Conservation (phyloP, 352 stramenopile species). For the Phytophthora quininea region DNA sequence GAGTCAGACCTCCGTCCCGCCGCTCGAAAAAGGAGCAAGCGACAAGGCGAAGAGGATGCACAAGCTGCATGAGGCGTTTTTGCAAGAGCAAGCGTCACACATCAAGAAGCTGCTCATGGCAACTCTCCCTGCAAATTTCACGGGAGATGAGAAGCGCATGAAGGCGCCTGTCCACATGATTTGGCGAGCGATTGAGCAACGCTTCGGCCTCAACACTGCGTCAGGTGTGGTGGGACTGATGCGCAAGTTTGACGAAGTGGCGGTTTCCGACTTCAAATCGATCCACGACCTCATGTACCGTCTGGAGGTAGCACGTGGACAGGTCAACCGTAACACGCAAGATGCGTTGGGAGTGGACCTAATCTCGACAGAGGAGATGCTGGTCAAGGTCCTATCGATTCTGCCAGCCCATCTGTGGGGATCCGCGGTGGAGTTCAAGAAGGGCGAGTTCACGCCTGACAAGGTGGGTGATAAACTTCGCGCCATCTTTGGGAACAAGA, state of each 20-base stretch:
- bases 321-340: not conserved
- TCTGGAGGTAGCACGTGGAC: not conserved
- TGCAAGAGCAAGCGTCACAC: not conserved
- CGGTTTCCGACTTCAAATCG: not conserved
- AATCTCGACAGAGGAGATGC: constrained; percentile 1
- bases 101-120: constrained; percentile 15
- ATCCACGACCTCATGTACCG: not conserved
- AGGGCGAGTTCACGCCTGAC: not conserved
- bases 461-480: not conserved
- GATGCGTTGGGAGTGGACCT: not conserved
- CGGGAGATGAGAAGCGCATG: not conserved
- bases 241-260: not conserved
- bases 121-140: constrained; percentile 1
- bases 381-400: constrained; percentile 6
- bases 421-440: not conserved
- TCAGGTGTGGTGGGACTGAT: constrained; percentile 5
- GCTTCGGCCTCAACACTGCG: constrained; percentile 6
- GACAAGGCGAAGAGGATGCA: not conserved
- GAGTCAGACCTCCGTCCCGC: not conserved
- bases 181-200: constrained; percentile 1
- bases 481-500: constrained; percentile 15
- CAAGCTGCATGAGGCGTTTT: constrained; percentile 3
- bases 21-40: not conserved
- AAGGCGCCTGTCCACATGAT: constrained; percentile 5
- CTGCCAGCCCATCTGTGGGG: constrained; percentile 13